Evolutionary conservation across 1,284 basidiomycete species (phyloP).

Genomic region (Cystobasidium sp.): DNA sequence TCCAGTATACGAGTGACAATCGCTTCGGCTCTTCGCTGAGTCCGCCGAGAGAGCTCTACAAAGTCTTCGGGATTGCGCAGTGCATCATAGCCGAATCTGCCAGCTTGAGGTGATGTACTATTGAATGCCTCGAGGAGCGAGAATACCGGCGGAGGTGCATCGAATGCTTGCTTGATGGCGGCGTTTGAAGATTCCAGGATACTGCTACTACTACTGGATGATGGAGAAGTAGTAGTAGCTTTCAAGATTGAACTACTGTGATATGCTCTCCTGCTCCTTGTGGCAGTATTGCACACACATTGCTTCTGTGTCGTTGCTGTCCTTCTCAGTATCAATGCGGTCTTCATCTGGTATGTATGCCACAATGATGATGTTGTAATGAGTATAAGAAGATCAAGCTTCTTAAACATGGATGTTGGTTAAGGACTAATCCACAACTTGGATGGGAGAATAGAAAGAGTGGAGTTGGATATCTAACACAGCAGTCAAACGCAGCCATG

Average conservation of each 20-base stretch:
- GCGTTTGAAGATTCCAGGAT: conserved; percentile 13
- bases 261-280: background rate
- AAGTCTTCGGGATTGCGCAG: conserved; percentile 69
- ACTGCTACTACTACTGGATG: background rate
- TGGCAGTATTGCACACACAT: background rate
- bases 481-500: conserved; percentile 10
- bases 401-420: too few species aligned
- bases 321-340: too few species aligned
- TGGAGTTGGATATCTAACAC: background rate
- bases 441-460: background rate
- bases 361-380: too few species aligned
- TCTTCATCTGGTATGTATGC: too few species aligned
- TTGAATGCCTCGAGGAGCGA: conserved; percentile 20
- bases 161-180: conserved; percentile 35
- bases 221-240: background rate
- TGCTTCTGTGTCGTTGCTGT: conserved; percentile 8
- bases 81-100: conserved; percentile 72
- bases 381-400: too few species aligned
- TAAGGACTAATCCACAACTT: too few species aligned
- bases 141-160: conserved; percentile 23
- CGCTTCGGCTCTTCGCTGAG: conserved; percentile 71
- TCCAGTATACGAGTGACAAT: conserved; percentile 73
- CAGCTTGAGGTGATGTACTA: conserved; percentile 59
- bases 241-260: conserved; percentile 1
- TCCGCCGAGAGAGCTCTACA: conserved; percentile 69